Percentiles rank a stretch among this genome's conserved stretches.
Evolutionary conservation across 768 basidiomycete genomes (phyloP).

Genomic region (Tephrocybe sp.): DNA sequence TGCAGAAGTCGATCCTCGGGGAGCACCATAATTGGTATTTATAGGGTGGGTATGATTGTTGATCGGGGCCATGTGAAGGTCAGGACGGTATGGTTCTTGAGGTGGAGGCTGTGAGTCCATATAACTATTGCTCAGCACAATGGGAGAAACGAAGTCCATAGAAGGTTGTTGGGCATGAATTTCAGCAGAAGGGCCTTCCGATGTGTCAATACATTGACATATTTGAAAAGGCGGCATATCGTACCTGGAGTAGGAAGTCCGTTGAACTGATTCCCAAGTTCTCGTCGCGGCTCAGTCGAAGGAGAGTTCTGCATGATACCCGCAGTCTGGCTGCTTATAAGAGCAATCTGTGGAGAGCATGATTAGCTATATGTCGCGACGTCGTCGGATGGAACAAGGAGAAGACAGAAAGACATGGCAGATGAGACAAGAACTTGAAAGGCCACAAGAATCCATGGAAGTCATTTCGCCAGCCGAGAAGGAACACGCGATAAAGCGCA

Average conservation of each 20-base stretch:
- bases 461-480: too few relatives aligned
- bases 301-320: conserved; percentile 34
- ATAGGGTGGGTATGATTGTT: conserved; percentile 20
- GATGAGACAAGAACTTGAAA: not conserved
- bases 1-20: conserved; percentile 54
- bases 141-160: conserved; percentile 61
- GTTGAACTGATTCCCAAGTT: conserved; percentile 34
- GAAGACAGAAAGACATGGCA: not conserved
- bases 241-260: conserved; percentile 72
- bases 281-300: conserved; percentile 26
- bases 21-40: conserved; percentile 17
- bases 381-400: not conserved
- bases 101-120: conserved; percentile 21
- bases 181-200: conserved; percentile 61
- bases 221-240: conserved; percentile 26
- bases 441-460: too few relatives aligned
- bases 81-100: conserved; percentile 19
- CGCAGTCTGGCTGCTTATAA: conserved; percentile 55
- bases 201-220: not conserved
- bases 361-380: conserved; percentile 3
- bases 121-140: conserved; percentile 48
- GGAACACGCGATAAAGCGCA: too few relatives aligned
- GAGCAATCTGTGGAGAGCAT: conserved; percentile 52
- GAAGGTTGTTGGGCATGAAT: conserved; percentile 58
- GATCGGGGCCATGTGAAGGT: conserved; percentile 22